phyloP scores from a whole-genome alignment of 768 basidiomycete genomes.

The Solioccasus polychromus region DNA sequence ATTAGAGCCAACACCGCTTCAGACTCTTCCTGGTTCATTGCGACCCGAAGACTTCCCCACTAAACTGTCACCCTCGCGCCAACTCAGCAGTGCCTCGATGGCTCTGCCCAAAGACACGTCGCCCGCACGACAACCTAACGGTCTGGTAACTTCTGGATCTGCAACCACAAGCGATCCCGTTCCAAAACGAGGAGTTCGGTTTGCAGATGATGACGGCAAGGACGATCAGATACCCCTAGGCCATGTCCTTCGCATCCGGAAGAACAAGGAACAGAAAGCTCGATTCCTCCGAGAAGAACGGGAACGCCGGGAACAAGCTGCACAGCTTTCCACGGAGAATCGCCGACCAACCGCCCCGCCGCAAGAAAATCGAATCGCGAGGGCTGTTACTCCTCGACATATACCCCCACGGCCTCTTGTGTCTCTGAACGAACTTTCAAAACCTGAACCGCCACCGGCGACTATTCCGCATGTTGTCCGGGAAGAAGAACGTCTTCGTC shows the following conservation, averaged over 20 bases:
- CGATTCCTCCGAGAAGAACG: conserved; percentile 61
- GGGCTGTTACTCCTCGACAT: conserved; percentile 15
- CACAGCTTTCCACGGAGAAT: conserved; percentile 30
- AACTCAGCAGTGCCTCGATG: background rate
- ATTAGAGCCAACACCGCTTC: conserved; percentile 1
- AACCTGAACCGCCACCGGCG: background rate
- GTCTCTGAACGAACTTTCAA: conserved; percentile 11
- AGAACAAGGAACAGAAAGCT: conserved; percentile 71
- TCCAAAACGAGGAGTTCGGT: conserved; percentile 55
- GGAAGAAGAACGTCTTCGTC: conserved; percentile 44
- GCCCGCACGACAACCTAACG: conserved; percentile 1
- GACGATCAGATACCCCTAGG: conserved; percentile 69
- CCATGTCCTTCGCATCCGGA: conserved; percentile 68
- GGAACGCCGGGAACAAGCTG: conserved; percentile 45
- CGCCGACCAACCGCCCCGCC: conserved; percentile 16
- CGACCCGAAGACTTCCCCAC: conserved; percentile 1
- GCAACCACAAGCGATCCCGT: conserved; percentile 8
- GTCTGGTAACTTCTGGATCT: conserved; percentile 8
- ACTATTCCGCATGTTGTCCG: conserved; percentile 21
- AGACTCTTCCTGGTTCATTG: no score
- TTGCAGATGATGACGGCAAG: conserved; percentile 57
- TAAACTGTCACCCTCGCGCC: conserved; percentile 1
- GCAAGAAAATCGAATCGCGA: conserved; percentile 13
- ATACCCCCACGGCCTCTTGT: conserved; percentile 14
- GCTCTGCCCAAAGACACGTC: background rate